Evolutionary conservation across 2,329 filamentous ascomycete species (phyloP).

Genomic region (Emydomyces testavorans): DNA sequence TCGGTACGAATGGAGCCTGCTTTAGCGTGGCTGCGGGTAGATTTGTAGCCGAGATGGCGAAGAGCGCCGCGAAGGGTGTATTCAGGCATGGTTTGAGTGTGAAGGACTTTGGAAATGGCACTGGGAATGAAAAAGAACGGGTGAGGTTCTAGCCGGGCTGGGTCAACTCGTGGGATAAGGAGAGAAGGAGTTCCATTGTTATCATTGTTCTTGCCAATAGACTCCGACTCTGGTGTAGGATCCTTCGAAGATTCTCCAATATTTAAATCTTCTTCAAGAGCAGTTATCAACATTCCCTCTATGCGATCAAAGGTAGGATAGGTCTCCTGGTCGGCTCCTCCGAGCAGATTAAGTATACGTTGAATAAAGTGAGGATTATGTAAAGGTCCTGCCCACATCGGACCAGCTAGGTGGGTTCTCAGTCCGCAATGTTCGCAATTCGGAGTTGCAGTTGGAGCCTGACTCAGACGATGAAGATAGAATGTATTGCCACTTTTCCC

Average conservation of each 20-base stretch:
- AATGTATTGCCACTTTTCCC: conserved; percentile 61
- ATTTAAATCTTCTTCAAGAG: conserved; percentile 58
- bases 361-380: conserved; percentile 77
- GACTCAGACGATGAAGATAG: conserved; percentile 66
- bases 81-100: conserved; percentile 68
- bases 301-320: conserved; percentile 75
- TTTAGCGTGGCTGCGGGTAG: conserved; percentile 78
- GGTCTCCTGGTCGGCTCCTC: conserved; percentile 51
- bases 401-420: conserved; percentile 78
- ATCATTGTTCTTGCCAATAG: not conserved
- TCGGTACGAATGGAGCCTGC: conserved; percentile 87
- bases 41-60: conserved; percentile 65
- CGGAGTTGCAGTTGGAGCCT: conserved; percentile 55
- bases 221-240: conserved; percentile 7
- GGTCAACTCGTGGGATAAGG: conserved; percentile 41
- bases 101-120: conserved; percentile 61
- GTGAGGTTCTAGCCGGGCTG: conserved; percentile 56
- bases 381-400: conserved; percentile 87
- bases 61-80: conserved; percentile 72
- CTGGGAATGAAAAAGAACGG: conserved; percentile 82
- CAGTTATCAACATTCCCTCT: conserved; percentile 82
- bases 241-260: conserved; percentile 17
- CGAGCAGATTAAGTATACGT: conserved; percentile 61
- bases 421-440: conserved; percentile 72
- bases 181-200: conserved; percentile 18